A percentile compares a stretch with the other conserved stretches of the same genome.
phyloP scores from a whole-genome alignment of 2,329 filamentous ascomycete genomes.

The Nemania sp. region DNA sequence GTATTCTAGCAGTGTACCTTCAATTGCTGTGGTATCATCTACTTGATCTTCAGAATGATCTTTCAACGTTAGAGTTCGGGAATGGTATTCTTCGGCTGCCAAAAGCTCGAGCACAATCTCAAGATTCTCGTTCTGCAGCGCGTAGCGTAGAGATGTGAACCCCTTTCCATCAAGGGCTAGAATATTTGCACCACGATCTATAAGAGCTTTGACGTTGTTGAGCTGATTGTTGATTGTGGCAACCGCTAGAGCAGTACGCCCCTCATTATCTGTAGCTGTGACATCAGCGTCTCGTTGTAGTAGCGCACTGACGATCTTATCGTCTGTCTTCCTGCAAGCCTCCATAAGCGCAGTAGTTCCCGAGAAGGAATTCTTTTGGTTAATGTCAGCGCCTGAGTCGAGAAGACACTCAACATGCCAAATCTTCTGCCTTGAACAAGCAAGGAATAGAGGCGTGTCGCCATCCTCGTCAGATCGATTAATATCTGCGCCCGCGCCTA shows the following conservation, averaged over 20 bases:
- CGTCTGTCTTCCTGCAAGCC: neutral
- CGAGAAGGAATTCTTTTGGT: neutral
- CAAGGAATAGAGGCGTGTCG: neutral
- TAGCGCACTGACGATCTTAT: neutral
- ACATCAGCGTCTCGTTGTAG: neutral
- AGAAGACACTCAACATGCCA: neutral
- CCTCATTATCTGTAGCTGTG: neutral
- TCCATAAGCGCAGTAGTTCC: neutral
- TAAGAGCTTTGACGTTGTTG: neutral
- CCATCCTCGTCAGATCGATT: neutral
- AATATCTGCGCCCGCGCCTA: neutral
- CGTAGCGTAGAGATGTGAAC: neutral
- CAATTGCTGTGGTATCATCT: neutral
- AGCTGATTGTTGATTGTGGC: neutral
- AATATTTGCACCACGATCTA: neutral
- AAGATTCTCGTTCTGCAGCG: neutral
- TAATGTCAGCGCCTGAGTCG: neutral
- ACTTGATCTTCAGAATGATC: neutral
- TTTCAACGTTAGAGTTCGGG: neutral
- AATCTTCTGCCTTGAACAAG: neutral
- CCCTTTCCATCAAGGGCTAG: neutral
- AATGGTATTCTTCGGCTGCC: neutral
- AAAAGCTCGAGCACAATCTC: constrained; percentile 1
- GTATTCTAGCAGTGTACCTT: neutral
- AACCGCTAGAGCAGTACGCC: neutral